Percentiles rank a stretch among this genome's conserved stretches.
Evolutionary conservation across 305 asterid genomes (phyloP).

Genomic region (Rubia occidens): DNA sequence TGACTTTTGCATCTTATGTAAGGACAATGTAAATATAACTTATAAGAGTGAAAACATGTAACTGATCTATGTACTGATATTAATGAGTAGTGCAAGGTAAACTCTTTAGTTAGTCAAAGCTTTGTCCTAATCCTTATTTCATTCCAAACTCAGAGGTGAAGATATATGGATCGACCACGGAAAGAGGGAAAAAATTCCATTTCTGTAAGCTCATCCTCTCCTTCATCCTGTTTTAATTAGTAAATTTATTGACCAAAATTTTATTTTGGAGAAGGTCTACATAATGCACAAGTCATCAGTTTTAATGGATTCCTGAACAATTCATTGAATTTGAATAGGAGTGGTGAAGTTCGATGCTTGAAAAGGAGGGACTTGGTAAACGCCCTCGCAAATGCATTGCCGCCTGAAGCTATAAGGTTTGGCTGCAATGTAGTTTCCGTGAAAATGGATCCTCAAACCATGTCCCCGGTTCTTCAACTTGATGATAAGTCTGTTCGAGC

Average conservation of each 20-base stretch:
- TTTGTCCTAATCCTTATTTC: not conserved
- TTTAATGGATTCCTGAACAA: not conserved
- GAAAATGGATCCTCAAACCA: constrained; percentile 20
- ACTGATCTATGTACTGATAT: too few relatives aligned
- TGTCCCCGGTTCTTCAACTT: constrained; percentile 22
- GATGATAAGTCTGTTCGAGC: constrained; percentile 20
- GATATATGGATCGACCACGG: constrained; percentile 25
- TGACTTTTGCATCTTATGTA: too few relatives aligned
- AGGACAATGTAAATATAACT: too few relatives aligned
- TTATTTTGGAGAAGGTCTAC: not conserved
- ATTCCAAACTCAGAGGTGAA: constrained; percentile 16
- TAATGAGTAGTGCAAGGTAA: not conserved
- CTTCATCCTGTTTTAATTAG: not conserved
- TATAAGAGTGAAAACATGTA: too few relatives aligned
- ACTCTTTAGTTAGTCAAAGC: not conserved
- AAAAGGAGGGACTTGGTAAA: constrained; percentile 31
- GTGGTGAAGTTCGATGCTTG: constrained; percentile 28
- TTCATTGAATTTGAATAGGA: constrained; percentile 7
- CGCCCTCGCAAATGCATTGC: constrained; percentile 30
- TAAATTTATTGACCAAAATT: not conserved
- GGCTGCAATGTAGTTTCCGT: constrained; percentile 23
- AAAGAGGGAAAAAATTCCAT: constrained; percentile 12
- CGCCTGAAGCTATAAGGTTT: constrained; percentile 22
- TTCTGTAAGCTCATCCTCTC: constrained; percentile 20
- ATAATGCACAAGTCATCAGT: not conserved